Evolutionary conservation across 108 stramenopile species (phyloP).

Genomic region (Pseudonitzschia multistriata): DNA sequence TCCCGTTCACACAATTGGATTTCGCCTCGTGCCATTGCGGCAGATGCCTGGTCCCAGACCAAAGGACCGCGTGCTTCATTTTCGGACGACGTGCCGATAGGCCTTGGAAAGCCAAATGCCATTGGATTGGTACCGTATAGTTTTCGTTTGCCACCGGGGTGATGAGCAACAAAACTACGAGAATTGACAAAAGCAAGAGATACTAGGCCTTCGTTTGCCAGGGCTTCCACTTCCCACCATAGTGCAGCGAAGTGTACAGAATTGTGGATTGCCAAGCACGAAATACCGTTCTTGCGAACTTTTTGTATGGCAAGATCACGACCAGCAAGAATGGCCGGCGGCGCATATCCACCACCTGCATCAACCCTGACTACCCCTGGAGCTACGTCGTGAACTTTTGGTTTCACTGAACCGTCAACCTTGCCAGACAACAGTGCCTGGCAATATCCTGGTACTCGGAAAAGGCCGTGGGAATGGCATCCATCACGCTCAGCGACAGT

Average conservation of each 20-base stretch:
- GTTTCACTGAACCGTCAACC: not conserved
- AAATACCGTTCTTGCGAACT: conserved; percentile 4
- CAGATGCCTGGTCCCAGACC: conserved; percentile 15
- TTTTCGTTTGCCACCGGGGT: conserved; percentile 14
- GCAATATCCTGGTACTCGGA: conserved; percentile 8
- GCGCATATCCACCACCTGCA: conserved; percentile 6
- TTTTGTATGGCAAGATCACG: conserved; percentile 4
- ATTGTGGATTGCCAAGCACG: conserved; percentile 5
- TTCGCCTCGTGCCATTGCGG: conserved; percentile 14
- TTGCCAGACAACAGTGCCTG: not conserved
- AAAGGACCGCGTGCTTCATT: conserved; percentile 10
- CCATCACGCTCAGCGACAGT: conserved; percentile 8
- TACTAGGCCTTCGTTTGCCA: not conserved
- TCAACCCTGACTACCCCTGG: conserved; percentile 6
- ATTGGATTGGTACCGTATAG: conserved; percentile 12
- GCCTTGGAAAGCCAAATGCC: conserved; percentile 12
- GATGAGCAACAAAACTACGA: conserved; percentile 11
- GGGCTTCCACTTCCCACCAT: conserved; percentile 9
- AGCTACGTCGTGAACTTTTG: conserved; percentile 13
- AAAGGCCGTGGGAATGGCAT: conserved; percentile 1
- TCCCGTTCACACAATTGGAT: conserved; percentile 12
- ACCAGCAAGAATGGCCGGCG: conserved; percentile 13
- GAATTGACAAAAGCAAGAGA: conserved; percentile 11
- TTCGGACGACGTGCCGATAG: not conserved
- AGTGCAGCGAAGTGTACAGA: conserved; percentile 9